Evolutionary conservation across 257 asterid genomes (phyloP).

Genomic region (Solanum tarapatanum): DNA sequence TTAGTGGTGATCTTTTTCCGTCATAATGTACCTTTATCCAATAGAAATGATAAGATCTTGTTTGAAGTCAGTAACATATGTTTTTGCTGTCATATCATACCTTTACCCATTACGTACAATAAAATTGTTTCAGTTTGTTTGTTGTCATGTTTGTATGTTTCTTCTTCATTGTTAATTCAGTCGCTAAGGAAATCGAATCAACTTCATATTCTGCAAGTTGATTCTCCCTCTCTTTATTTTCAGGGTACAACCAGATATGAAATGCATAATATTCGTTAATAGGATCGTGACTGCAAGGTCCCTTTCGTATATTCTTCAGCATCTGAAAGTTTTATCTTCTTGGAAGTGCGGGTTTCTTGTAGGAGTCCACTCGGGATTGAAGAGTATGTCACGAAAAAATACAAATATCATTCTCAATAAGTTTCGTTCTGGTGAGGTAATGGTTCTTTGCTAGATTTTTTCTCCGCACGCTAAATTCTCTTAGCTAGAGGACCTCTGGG

Average conservation of each 20-base stretch:
- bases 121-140: not conserved
- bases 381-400: conserved; percentile 51
- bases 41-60: not conserved
- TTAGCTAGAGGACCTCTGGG: not conserved
- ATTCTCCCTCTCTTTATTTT: conserved; percentile 8
- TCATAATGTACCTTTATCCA: not conserved
- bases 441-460: conserved; percentile 1
- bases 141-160: not conserved
- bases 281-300: conserved; percentile 88
- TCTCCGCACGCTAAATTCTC: not conserved
- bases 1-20: not conserved
- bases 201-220: not conserved
- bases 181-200: not conserved
- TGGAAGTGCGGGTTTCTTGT: conserved; percentile 89
- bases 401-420: conserved; percentile 60
- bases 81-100: not conserved
- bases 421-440: conserved; percentile 94
- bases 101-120: not conserved
- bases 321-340: conserved; percentile 50
- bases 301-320: conserved; percentile 50
- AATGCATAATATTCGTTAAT: conserved; percentile 91
- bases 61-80: not conserved
- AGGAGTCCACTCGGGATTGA: conserved; percentile 73
- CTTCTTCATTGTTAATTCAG: not conserved
- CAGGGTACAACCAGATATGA: conserved; percentile 84